Evolutionary conservation across 2,329 filamentous ascomycete species (phyloP).

Genomic region (Knoxdaviesia proteae): DNA sequence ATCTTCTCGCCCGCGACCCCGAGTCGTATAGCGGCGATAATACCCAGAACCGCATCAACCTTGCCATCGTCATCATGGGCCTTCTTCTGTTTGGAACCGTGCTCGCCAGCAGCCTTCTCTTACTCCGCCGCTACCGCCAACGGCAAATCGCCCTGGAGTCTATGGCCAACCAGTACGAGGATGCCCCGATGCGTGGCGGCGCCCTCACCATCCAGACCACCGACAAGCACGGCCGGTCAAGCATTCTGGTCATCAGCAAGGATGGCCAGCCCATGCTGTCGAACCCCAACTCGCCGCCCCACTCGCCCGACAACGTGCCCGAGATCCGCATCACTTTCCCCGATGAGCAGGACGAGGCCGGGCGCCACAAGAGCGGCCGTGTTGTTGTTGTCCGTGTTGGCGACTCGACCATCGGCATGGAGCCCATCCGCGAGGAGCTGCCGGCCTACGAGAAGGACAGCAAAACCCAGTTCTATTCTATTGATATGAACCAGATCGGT

Average conservation of each 20-base stretch:
- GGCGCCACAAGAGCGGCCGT: constrained; percentile 62
- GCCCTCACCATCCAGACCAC: constrained; percentile 35
- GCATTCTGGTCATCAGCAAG: constrained; percentile 59
- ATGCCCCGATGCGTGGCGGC: constrained; percentile 27
- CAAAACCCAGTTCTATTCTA: constrained; percentile 65
- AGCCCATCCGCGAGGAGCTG: constrained; percentile 65
- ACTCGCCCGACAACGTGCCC: constrained; percentile 65
- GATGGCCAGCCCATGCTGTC: constrained; percentile 57
- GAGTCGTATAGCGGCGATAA: constrained; percentile 18
- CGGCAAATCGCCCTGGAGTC: constrained; percentile 22
- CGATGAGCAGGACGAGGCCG: constrained; percentile 73
- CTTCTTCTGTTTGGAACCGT: constrained; percentile 54
- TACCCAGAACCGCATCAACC: constrained; percentile 45
- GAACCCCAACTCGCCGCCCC: constrained; percentile 53
- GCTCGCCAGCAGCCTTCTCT: constrained; percentile 45
- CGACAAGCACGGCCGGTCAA: constrained; percentile 32
- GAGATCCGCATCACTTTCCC: constrained; percentile 98
- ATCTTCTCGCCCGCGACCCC: constrained; percentile 4
- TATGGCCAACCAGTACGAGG: constrained; percentile 45
- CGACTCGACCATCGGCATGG: constrained; percentile 70
- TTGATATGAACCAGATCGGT: constrained; percentile 87
- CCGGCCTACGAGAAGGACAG: constrained; percentile 77
- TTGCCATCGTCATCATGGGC: constrained; percentile 61
- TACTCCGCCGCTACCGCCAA: constrained; percentile 45
- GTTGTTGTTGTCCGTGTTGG: constrained; percentile 85